Percentiles rank a stretch among this genome's conserved stretches.
Conservation (phyloP, 2,329 filamentous ascomycete genomes). For the Teratosphaeria viscida region DNA sequence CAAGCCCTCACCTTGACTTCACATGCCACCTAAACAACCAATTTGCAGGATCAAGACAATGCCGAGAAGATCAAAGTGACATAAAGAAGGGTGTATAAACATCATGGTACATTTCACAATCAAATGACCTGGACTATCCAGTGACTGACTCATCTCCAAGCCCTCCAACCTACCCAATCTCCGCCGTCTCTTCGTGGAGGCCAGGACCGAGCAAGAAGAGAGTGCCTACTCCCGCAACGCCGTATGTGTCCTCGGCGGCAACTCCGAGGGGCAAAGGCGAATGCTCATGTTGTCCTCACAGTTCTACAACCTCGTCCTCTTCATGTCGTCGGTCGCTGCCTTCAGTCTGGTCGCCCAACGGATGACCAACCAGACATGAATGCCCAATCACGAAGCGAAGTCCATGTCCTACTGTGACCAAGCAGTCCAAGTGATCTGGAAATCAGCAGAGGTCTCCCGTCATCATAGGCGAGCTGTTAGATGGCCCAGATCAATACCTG, state of each 20-base stretch:
- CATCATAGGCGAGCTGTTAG: no score
- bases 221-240: constrained; percentile 88
- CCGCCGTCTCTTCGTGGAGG: constrained; percentile 90
- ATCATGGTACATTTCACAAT: background rate
- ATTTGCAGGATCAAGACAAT: background rate
- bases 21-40: background rate
- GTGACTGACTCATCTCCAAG: constrained; percentile 18
- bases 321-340: constrained; percentile 90
- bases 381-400: background rate
- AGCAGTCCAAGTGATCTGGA: background rate
- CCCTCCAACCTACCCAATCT: constrained; percentile 82
- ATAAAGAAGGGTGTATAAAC: background rate
- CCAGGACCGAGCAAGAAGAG: constrained; percentile 85
- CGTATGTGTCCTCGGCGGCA: constrained; percentile 42
- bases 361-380: constrained; percentile 43
- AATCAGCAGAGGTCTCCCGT: background rate
- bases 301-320: constrained; percentile 97
- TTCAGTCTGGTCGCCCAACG: constrained; percentile 90
- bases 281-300: constrained; percentile 27
- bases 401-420: no score
- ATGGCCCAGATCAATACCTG: no score
- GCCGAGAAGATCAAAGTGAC: no score
- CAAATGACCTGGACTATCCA: background rate
- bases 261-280: background rate
- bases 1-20: background rate